Evolutionary conservation across 2,329 filamentous ascomycete species (phyloP).

Genomic region (Myriosclerotinia duriaeana): DNA sequence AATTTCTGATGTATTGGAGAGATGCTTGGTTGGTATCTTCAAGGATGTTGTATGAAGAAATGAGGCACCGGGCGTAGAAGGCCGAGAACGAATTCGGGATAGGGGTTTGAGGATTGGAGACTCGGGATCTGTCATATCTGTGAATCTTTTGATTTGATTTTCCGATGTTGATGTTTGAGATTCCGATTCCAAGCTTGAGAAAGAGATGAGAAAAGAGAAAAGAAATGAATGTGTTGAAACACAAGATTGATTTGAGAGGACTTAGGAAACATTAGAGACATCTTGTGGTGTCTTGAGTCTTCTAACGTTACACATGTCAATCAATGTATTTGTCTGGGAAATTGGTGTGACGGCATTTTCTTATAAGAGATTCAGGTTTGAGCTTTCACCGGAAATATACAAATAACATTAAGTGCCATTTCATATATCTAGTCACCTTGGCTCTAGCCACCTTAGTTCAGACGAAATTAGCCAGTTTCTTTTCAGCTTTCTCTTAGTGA

Average conservation of each 20-base stretch:
- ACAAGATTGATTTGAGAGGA: background rate
- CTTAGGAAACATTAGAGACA: background rate
- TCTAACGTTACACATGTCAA: background rate
- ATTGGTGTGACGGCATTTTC: constrained; percentile 5
- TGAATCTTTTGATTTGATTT: background rate
- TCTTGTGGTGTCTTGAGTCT: background rate
- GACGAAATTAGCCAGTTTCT: background rate
- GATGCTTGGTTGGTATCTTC: background rate
- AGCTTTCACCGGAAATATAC: background rate
- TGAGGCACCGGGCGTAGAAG: constrained; percentile 9
- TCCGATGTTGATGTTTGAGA: background rate
- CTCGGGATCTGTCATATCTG: background rate
- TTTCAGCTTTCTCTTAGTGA: background rate
- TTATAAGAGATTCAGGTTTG: background rate
- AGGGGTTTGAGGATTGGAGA: background rate
- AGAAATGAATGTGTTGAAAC: background rate
- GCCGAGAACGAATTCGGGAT: background rate
- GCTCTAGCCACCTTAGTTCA: background rate
- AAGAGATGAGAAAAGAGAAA: background rate
- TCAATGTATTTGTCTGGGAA: constrained; percentile 3
- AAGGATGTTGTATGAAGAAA: constrained; percentile 7
- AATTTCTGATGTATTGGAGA: background rate
- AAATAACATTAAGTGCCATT: background rate
- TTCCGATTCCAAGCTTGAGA: background rate
- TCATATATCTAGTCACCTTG: too few relatives aligned